A percentile compares a stretch with the other conserved stretches of the same genome.
Conservation (phyloP, 148 eudicot genomes). For the Diospyros kaki region DNA sequence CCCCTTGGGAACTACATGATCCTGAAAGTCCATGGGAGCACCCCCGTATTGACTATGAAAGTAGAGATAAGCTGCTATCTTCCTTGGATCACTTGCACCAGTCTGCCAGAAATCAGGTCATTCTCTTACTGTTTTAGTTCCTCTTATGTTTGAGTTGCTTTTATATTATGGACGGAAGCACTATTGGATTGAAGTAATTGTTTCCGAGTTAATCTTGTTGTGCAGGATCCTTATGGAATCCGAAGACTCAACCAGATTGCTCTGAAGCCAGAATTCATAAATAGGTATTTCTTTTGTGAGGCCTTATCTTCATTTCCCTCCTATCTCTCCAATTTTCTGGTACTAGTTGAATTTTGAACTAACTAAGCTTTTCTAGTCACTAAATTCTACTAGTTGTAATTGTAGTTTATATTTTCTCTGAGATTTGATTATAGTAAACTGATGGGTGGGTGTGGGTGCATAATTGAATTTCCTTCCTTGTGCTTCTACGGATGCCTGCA, state of each 20-base stretch:
- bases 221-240: conserved; percentile 66
- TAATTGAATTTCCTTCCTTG: background rate
- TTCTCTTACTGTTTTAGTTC: conserved; percentile 7
- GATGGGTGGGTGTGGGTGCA: background rate
- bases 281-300: conserved; percentile 41
- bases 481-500: conserved; percentile 22
- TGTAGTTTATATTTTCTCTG: background rate
- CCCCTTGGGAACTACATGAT: conserved; percentile 93
- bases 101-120: conserved; percentile 53
- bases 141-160: conserved; percentile 5
- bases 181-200: background rate
- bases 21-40: conserved; percentile 46
- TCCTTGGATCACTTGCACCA: conserved; percentile 41
- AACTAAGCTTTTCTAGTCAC: background rate
- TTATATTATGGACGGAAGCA: background rate
- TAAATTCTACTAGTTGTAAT: background rate
- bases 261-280: conserved; percentile 53
- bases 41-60: conserved; percentile 45
- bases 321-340: background rate
- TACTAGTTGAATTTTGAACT: background rate
- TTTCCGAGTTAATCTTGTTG: conserved; percentile 14
- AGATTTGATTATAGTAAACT: background rate
- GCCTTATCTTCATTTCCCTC: background rate
- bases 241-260: conserved; percentile 54
- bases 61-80: conserved; percentile 41